These are phyloP conservation scores for Podaxis mareebaensis DNA, from an alignment of 768 basidiomycete genomes.

Conservation along the genomic window DNA sequence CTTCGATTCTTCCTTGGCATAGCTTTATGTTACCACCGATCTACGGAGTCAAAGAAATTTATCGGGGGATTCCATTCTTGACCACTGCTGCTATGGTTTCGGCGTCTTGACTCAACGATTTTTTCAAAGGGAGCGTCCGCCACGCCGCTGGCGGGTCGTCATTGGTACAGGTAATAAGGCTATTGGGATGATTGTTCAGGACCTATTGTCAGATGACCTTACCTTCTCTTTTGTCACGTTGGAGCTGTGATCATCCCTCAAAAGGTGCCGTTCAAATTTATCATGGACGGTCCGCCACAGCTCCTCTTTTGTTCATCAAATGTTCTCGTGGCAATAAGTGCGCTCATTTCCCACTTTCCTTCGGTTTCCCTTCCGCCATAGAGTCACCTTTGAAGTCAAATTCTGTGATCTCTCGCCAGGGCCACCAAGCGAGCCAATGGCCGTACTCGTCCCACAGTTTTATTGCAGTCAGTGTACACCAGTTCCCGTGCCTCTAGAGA, in stretches of 20 bases:
- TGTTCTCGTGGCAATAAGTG: no score
- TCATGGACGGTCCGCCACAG: neutral
- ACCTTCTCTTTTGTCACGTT: neutral
- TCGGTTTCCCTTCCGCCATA: no score
- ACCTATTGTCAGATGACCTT: neutral
- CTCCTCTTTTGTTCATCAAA: neutral
- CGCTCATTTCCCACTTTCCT: no score
- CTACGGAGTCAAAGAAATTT: neutral
- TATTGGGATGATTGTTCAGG: neutral
- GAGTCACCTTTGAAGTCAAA: no score
- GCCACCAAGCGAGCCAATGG: no score
- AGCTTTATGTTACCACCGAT: neutral
- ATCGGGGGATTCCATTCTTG: conserved; percentile 1
- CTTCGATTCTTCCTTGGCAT: neutral
- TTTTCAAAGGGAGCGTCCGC: neutral
- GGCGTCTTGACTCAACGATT: neutral
- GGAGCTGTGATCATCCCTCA: neutral
- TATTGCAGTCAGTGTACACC: no score
- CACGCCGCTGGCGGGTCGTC: neutral
- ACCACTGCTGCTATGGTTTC: neutral
- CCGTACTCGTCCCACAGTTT: no score
- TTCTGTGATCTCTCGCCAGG: no score
- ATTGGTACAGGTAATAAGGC: neutral
- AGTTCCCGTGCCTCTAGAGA: no score
- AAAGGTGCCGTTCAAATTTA: neutral